Percentiles rank a stretch among this genome's conserved stretches.
phyloP scores from a whole-genome alignment of 495 filamentous ascomycete genomes.

The Chaetomium tenue region DNA sequence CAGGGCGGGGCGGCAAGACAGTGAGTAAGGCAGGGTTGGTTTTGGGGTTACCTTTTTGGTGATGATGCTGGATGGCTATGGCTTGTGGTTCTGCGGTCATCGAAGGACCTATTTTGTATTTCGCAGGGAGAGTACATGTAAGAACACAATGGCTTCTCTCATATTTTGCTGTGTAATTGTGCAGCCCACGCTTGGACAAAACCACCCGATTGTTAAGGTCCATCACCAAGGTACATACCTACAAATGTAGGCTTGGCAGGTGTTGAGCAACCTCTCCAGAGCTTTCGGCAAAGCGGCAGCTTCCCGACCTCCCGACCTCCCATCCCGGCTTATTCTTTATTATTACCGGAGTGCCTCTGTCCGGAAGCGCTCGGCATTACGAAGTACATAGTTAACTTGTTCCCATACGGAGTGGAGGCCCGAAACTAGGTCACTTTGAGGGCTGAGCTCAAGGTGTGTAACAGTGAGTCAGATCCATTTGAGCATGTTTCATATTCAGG shows the following conservation, averaged over 20 bases:
- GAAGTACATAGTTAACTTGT: background rate
- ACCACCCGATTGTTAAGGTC: background rate
- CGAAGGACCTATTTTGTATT: no score
- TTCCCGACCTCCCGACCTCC: background rate
- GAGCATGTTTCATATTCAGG: slow-evolving; percentile 26
- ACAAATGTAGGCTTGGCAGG: slow-evolving; percentile 14
- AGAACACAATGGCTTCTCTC: no score
- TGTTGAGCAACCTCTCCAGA: background rate
- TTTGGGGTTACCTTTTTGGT: background rate
- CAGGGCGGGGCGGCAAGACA: slow-evolving; percentile 11
- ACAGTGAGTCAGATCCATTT: slow-evolving; percentile 17
- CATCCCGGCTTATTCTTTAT: no score
- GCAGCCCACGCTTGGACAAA: no score
- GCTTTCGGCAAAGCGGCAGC: background rate
- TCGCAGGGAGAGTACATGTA: no score
- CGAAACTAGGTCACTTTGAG: background rate
- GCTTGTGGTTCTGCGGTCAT: background rate
- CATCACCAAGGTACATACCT: no score
- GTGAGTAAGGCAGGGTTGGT: slow-evolving; percentile 2
- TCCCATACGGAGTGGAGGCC: background rate
- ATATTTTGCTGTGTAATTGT: no score
- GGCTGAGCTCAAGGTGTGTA: slow-evolving; percentile 8
- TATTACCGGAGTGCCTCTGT: slow-evolving; percentile 15
- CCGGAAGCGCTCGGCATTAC: slow-evolving; percentile 13
- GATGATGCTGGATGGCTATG: background rate